A percentile compares a stretch with the other conserved stretches of the same genome.
Evolutionary conservation across 148 eudicot species (phyloP).

Genomic region (Suaeda aralocaspica): DNA sequence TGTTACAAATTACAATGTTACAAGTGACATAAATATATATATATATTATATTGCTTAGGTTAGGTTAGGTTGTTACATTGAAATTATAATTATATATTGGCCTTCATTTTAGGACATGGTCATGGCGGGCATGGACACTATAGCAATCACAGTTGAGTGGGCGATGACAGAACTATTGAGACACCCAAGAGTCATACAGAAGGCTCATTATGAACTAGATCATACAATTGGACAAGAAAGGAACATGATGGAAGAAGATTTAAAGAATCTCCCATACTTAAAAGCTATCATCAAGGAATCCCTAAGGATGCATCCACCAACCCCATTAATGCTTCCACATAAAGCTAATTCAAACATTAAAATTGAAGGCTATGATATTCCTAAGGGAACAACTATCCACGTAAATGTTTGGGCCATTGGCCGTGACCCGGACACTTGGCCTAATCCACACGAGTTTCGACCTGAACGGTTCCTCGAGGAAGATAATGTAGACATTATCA

Average conservation of each 20-base stretch:
- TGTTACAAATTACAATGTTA: too few species aligned
- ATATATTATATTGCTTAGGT: too few species aligned
- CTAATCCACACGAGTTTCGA: constrained; percentile 29
- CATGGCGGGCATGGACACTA: constrained; percentile 34
- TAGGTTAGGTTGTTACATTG: too few species aligned
- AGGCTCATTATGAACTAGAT: constrained; percentile 31
- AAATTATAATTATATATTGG: too few species aligned
- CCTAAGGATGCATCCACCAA: constrained; percentile 34
- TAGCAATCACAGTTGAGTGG: constrained; percentile 30
- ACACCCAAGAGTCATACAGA: constrained; percentile 27
- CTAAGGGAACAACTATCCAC: constrained; percentile 21
- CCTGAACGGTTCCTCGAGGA: constrained; percentile 33
- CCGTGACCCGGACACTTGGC: constrained; percentile 31
- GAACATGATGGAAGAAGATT: constrained; percentile 23
- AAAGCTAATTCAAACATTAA: constrained; percentile 22
- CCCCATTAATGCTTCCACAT: constrained; percentile 36
- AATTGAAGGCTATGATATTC: constrained; percentile 32
- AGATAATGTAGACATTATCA: constrained; percentile 32
- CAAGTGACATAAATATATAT: too few species aligned
- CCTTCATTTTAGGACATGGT: constrained; percentile 27
- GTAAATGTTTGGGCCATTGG: constrained; percentile 34
- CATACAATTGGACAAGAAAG: constrained; percentile 23
- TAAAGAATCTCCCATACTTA: constrained; percentile 29
- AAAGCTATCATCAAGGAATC: constrained; percentile 33
- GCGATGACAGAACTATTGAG: constrained; percentile 31